These are phyloP conservation scores for Cephalotrichum gorgonifer DNA, from an alignment of 2,329 filamentous ascomycete genomes.

Conservation along the genomic window DNA sequence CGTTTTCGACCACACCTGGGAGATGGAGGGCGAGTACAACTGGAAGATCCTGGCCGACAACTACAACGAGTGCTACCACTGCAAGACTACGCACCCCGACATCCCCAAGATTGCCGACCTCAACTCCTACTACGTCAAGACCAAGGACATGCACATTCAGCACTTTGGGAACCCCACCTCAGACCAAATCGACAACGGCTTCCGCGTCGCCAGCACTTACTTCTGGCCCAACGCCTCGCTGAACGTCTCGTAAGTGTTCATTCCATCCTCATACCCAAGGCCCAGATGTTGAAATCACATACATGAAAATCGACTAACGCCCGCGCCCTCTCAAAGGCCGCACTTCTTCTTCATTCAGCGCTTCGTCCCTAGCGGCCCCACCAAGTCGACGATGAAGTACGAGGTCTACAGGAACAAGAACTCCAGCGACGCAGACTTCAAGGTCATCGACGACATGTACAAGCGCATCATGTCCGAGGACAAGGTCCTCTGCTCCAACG, in stretches of 20 bases:
- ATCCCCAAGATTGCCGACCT: conserved; percentile 47
- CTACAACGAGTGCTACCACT: conserved; percentile 59
- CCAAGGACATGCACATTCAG: conserved; percentile 35
- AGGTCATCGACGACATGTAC: conserved; percentile 47
- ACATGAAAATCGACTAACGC: background rate
- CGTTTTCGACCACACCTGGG: conserved; percentile 45
- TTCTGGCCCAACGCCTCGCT: conserved; percentile 41
- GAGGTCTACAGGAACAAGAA: conserved; percentile 53
- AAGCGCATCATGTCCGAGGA: conserved; percentile 55
- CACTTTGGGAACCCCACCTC: conserved; percentile 35
- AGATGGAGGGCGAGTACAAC: conserved; percentile 46
- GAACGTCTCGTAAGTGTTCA: conserved; percentile 34
- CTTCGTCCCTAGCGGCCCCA: conserved; percentile 44
- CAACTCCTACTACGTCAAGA: conserved; percentile 41
- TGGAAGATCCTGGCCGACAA: conserved; percentile 54
- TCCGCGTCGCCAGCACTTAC: conserved; percentile 34
- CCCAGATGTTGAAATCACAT: background rate
- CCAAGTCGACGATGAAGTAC: conserved; percentile 45
- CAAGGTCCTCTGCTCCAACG: conserved; percentile 48
- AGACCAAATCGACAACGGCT: conserved; percentile 35
- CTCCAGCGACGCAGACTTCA: conserved; percentile 47
- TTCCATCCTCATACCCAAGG: background rate
- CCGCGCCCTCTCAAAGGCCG: conserved; percentile 28
- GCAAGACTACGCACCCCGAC: conserved; percentile 47
- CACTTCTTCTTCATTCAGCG: conserved; percentile 56